Percentiles rank a stretch among this genome's conserved stretches.
Evolutionary conservation across 495 filamentous ascomycete species (phyloP).

Genomic region (Aspergillus bertholletiae): DNA sequence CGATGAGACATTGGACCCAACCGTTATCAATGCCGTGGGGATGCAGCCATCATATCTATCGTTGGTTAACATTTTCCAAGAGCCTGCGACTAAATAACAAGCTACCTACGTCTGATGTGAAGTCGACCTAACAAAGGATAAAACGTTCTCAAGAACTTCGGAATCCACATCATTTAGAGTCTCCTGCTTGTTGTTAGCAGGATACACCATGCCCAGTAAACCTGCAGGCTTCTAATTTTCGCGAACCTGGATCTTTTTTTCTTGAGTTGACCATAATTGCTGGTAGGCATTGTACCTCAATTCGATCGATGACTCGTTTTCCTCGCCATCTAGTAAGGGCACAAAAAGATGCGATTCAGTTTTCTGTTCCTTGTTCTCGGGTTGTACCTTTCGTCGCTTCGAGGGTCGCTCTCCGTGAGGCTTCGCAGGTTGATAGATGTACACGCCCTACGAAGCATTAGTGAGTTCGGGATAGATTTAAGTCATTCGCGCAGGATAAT

Average conservation of each 20-base stretch:
- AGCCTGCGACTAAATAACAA: not conserved
- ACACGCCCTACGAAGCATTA: constrained; percentile 54
- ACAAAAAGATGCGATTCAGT: constrained; percentile 43
- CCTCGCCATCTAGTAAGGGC: constrained; percentile 60
- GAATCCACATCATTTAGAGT: constrained; percentile 44
- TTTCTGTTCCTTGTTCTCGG: constrained; percentile 18
- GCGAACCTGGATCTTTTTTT: constrained; percentile 65
- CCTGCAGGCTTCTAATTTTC: not conserved
- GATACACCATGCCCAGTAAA: not conserved
- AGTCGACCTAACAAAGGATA: constrained; percentile 58
- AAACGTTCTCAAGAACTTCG: constrained; percentile 62
- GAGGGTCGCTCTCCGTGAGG: constrained; percentile 46
- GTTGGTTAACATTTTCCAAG: constrained; percentile 11
- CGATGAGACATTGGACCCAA: constrained; percentile 82
- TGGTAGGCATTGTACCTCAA: constrained; percentile 62
- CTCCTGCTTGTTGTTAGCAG: constrained; percentile 18
- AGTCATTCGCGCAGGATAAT: not conserved
- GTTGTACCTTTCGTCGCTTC: constrained; percentile 59
- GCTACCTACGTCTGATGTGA: constrained; percentile 39
- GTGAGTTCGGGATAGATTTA: not conserved
- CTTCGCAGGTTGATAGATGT: constrained; percentile 60
- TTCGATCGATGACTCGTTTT: constrained; percentile 47
- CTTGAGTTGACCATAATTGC: constrained; percentile 63
- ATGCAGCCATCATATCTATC: constrained; percentile 51
- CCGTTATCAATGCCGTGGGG: constrained; percentile 76